Evolutionary conservation across 805 yeast species (phyloP).

Genomic region (Kodamaea kaohsiungensis): DNA sequence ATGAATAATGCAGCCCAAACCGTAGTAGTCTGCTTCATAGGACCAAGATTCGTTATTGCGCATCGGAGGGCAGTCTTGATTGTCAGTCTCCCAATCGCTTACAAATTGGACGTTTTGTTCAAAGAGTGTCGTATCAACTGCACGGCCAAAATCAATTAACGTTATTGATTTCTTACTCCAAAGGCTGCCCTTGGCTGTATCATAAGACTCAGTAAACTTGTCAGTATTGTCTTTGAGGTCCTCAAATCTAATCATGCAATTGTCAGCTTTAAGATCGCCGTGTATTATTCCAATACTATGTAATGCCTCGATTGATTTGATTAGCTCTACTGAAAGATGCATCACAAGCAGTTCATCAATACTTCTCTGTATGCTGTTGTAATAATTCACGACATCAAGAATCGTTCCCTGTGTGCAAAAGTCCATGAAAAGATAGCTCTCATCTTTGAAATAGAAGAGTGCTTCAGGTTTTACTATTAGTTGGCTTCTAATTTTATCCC

Average conservation of each 20-base stretch:
- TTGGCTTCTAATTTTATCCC: constrained; percentile 5
- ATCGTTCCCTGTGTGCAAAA: constrained; percentile 72
- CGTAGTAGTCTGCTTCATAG: constrained; percentile 81
- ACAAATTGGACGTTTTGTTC: constrained; percentile 50
- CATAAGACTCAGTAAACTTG: constrained; percentile 23
- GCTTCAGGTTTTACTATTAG: constrained; percentile 50
- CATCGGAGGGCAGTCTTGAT: constrained; percentile 76
- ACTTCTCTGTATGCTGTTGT: constrained; percentile 24
- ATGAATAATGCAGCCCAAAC: constrained; percentile 74
- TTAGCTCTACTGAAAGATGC: constrained; percentile 63
- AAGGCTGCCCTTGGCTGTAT: constrained; percentile 28
- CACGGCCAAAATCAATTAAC: constrained; percentile 80
- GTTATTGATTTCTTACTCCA: constrained; percentile 58
- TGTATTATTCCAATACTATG: constrained; percentile 72
- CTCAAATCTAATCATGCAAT: constrained; percentile 69
- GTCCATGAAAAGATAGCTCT: constrained; percentile 65
- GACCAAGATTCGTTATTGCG: constrained; percentile 63
- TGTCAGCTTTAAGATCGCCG: constrained; percentile 85
- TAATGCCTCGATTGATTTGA: constrained; percentile 58
- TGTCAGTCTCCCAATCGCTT: constrained; percentile 60
- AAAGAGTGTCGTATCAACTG: constrained; percentile 67
- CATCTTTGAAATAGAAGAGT: constrained; percentile 60
- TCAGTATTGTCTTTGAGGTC: neutral
- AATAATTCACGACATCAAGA: constrained; percentile 62
- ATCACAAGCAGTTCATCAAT: constrained; percentile 65